A percentile compares a stretch with the other conserved stretches of the same genome.
Evolutionary conservation across 768 basidiomycete genomes (phyloP).

Genomic region (Boletus patriciae): DNA sequence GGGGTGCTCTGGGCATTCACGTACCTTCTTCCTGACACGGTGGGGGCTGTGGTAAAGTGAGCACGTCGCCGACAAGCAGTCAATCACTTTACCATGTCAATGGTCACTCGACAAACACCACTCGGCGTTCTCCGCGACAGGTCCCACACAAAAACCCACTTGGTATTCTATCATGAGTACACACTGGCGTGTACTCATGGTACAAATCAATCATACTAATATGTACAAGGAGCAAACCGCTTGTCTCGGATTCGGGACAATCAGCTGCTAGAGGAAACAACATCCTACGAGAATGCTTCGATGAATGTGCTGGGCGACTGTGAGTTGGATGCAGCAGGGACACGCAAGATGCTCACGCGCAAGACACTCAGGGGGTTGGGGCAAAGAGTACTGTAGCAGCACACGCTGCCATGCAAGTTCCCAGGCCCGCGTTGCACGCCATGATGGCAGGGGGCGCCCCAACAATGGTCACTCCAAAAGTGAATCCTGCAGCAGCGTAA

Average conservation of each 20-base stretch:
- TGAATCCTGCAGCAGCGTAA: slow-evolving; percentile 25
- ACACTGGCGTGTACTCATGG: not conserved
- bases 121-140: slow-evolving; percentile 4
- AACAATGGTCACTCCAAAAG: slow-evolving; percentile 24
- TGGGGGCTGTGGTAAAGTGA: not conserved
- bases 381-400: slow-evolving; percentile 18
- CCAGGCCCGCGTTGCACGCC: slow-evolving; percentile 24
- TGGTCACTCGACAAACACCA: not conserved
- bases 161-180: slow-evolving; percentile 1
- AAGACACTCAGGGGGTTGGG: slow-evolving; percentile 21
- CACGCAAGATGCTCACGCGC: not conserved
- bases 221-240: not conserved
- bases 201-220: not conserved
- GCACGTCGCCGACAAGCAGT: not conserved
- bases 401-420: slow-evolving; percentile 28
- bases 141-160: not conserved
- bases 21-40: slow-evolving; percentile 28
- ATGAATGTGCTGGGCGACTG: not conserved
- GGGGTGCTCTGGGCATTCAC: not conserved
- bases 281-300: not conserved
- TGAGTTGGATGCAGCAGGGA: not conserved
- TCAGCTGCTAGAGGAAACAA: not conserved
- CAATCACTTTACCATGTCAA: not conserved
- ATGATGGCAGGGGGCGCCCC: slow-evolving; percentile 22
- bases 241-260: slow-evolving; percentile 6